Conservation (phyloP, 2,329 filamentous ascomycete genomes). For the Cephalotrichum gorgonifer region DNA sequence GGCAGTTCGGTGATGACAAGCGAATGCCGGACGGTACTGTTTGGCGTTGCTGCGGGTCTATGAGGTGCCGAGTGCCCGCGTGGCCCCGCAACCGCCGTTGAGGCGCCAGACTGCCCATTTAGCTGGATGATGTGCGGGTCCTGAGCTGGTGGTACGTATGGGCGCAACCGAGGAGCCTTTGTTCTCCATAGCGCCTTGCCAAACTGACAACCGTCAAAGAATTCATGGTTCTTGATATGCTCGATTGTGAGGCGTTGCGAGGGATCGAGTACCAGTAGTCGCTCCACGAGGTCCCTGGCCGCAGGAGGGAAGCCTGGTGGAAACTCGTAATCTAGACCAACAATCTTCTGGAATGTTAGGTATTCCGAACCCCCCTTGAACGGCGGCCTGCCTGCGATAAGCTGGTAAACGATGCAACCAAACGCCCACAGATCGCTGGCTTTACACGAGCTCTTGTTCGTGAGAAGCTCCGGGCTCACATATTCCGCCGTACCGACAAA, state of each 20-base stretch:
- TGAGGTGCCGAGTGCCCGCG: slow-evolving; percentile 3
- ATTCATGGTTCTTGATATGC: slow-evolving; percentile 92
- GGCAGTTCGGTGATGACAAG: slow-evolving; percentile 90
- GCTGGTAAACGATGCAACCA: slow-evolving; percentile 94
- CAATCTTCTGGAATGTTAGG: slow-evolving; percentile 96
- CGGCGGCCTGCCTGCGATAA: slow-evolving; percentile 87
- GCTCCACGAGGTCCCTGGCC: slow-evolving; percentile 81
- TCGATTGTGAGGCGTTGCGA: slow-evolving; percentile 77
- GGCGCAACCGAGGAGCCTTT: slow-evolving; percentile 77
- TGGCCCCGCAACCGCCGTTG: slow-evolving; percentile 5
- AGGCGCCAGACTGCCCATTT: slow-evolving; percentile 36
- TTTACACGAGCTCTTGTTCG: slow-evolving; percentile 94
- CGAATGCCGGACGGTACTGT: slow-evolving; percentile 50
- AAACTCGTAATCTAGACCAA: slow-evolving; percentile 88
- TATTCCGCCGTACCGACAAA: slow-evolving; percentile 98
- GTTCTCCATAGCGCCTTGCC: slow-evolving; percentile 79
- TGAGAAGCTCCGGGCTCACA: slow-evolving; percentile 93
- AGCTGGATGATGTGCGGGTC: slow-evolving; percentile 68
- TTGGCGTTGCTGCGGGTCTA: slow-evolving; percentile 14
- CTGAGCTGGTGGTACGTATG: slow-evolving; percentile 67
- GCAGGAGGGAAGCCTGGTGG: slow-evolving; percentile 77
- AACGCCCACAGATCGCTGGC: slow-evolving; percentile 97
- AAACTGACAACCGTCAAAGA: slow-evolving; percentile 82
- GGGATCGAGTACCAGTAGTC: slow-evolving; percentile 83
- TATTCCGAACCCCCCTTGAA: slow-evolving; percentile 97